phyloP scores from a whole-genome alignment of 495 filamentous ascomycete species.

The Saxispiralis lemnorum region DNA sequence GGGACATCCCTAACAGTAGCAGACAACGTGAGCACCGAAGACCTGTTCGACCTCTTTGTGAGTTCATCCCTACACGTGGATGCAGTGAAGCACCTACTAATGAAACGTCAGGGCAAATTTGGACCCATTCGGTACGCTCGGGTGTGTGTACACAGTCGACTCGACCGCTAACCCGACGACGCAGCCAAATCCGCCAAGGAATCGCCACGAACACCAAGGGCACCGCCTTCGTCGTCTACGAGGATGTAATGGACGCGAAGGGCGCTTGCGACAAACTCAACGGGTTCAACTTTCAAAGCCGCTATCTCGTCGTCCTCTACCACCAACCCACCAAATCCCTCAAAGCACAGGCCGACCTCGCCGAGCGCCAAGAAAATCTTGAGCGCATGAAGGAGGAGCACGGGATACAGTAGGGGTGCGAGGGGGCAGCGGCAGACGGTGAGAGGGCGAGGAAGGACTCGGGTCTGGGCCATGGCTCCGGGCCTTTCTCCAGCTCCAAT shows the following conservation, averaged over 20 bases:
- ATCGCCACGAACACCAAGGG: constrained; percentile 95
- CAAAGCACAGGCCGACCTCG: constrained; percentile 66
- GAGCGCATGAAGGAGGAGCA: constrained; percentile 95
- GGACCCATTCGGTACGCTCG: no score
- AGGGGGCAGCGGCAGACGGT: constrained; percentile 4
- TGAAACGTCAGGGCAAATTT: constrained; percentile 47
- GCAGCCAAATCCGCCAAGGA: constrained; percentile 92
- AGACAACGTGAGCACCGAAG: constrained; percentile 28
- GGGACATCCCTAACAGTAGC: constrained; percentile 5
- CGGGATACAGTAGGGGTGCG: constrained; percentile 75
- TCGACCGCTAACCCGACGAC: constrained; percentile 13
- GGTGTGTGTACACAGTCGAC: no score
- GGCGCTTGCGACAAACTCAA: constrained; percentile 97
- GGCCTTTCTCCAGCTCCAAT: not conserved
- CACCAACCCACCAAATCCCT: constrained; percentile 97
- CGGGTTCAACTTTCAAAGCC: constrained; percentile 99
- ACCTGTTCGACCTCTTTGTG: constrained; percentile 75
- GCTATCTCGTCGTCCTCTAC: constrained; percentile 96
- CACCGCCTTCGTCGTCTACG: constrained; percentile 96
- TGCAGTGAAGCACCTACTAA: not conserved
- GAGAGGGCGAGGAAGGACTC: constrained; percentile 9
- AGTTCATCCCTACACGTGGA: not conserved
- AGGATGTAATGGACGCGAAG: constrained; percentile 98
- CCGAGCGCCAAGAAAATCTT: constrained; percentile 86
- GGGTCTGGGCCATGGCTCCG: constrained; percentile 1